Conservation (phyloP, 2,329 filamentous ascomycete genomes). For the Colletotrichum gloeosporioides region DNA sequence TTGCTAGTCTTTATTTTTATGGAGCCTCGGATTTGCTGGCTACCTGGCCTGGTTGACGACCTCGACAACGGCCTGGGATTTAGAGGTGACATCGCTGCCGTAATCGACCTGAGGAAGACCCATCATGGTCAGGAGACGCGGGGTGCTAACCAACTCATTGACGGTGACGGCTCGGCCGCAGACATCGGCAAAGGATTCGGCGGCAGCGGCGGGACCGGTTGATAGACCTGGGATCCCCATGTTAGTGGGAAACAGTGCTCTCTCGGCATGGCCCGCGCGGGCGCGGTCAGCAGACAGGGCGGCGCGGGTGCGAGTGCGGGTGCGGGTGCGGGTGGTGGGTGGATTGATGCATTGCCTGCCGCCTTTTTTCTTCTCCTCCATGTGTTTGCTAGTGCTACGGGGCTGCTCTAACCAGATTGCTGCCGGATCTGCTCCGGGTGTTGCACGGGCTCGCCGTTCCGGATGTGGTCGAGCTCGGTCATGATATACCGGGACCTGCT, state of each 20-base stretch:
- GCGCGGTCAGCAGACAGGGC: neutral
- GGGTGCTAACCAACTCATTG: constrained; percentile 35
- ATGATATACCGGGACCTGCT: constrained; percentile 46
- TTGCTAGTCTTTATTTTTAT: neutral
- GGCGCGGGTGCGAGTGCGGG: neutral
- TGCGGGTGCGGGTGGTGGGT: neutral
- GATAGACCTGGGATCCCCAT: constrained; percentile 7
- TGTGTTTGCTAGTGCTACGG: neutral
- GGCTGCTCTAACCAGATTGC: constrained; percentile 29
- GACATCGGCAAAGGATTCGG: constrained; percentile 34
- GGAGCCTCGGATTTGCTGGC: neutral
- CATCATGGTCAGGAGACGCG: constrained; percentile 35
- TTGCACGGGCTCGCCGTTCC: constrained; percentile 33
- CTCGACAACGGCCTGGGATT: constrained; percentile 28
- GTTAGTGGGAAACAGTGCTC: neutral
- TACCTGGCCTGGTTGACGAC: constrained; percentile 18
- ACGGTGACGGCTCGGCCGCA: constrained; percentile 33
- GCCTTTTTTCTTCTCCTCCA: neutral
- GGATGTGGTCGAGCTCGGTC: constrained; percentile 44
- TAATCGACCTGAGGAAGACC: constrained; percentile 35
- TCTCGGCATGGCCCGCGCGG: neutral
- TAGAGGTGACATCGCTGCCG: constrained; percentile 30
- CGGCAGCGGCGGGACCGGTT: constrained; percentile 24
- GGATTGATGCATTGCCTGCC: neutral
- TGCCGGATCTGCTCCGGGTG: constrained; percentile 40